phyloP scores from a whole-genome alignment of 2,329 filamentous ascomycete genomes.

The Tolypocladium cylindrosporum region DNA sequence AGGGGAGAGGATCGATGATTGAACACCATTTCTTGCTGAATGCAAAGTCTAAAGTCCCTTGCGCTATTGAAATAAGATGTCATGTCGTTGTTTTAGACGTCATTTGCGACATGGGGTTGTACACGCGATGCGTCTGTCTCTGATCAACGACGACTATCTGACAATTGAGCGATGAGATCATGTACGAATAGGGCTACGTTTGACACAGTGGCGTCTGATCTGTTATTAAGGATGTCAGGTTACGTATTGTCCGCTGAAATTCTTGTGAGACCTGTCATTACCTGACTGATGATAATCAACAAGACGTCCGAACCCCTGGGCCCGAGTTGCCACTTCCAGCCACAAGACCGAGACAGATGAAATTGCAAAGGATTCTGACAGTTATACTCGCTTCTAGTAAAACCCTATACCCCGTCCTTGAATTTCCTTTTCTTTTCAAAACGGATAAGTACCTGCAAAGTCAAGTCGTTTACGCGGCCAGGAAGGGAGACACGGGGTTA shows the following conservation, averaged over 20 bases:
- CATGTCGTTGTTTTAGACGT: too few species aligned
- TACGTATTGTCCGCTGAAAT: background rate
- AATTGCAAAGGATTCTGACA: background rate
- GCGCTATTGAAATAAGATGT: too few species aligned
- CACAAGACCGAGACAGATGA: background rate
- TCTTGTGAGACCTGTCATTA: background rate
- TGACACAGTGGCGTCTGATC: background rate
- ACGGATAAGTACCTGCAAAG: background rate
- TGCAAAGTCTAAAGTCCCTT: too few species aligned
- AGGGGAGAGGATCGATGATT: too few species aligned
- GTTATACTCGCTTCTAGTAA: too few species aligned
- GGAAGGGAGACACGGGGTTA: too few species aligned
- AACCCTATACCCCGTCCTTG: too few species aligned
- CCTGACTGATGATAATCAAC: background rate
- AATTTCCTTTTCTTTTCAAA: too few species aligned
- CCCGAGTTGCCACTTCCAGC: too few species aligned
- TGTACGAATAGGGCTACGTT: background rate
- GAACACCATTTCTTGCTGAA: too few species aligned
- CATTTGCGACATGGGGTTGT: background rate
- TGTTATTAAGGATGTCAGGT: background rate
- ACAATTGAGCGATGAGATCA: background rate
- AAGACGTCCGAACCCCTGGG: background rate
- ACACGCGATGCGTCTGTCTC: background rate
- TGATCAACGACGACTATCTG: background rate
- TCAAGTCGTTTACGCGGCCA: too few species aligned